Base-by-base conservation (phyloP, 495 filamentous ascomycete species). In the Letharia lupina region DNA sequence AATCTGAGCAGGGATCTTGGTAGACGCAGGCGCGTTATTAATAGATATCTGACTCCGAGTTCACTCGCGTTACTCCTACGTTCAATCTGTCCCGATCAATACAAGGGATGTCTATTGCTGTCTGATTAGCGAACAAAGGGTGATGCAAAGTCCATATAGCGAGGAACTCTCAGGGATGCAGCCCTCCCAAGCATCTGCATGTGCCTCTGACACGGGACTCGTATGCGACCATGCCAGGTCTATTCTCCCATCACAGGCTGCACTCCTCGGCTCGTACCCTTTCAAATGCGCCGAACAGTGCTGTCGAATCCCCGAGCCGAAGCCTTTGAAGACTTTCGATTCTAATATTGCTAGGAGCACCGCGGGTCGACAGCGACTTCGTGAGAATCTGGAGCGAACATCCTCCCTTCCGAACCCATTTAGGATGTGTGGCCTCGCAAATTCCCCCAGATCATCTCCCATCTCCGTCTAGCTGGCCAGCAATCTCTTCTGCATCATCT, bases 271-370 rank as follows among this genome's bases (percentile, higher is more conserved):
- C 90, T 78, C 96, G 93, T 73, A 96, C 91, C 28, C 91, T 75
- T 81, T 96, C 92, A 75, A 96, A 90, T 6, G 93, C 92, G 77
- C 96, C 91, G 71, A 96, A 96, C 68, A 96, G 69, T 62, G 86
- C 90, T 83, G 90, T 96, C 78, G 96, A 96, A 72, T 96, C 96
- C n/a, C 92, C 4, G 91, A 93, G 6, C 92, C 91, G 69, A 96
- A 96, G 0, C 93, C 93, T 13, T 85, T 82, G 75, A 96, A 96
- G 67, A 91, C 86, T 67, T 91, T 84, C 45, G 91, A 78, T 75
- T 96, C 89, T 70, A 96, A 96, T 67, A 96, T 92, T 82, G 96
- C 93, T 64, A 96, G 83, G 74, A 96, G 96, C 0, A 96, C 91
- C 2, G 92, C 96, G 5, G 93, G 93, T 1, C 93, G 84, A 74